Evolutionary conservation across 345 rosid species (phyloP).

Genomic region (Brassica juncea): DNA sequence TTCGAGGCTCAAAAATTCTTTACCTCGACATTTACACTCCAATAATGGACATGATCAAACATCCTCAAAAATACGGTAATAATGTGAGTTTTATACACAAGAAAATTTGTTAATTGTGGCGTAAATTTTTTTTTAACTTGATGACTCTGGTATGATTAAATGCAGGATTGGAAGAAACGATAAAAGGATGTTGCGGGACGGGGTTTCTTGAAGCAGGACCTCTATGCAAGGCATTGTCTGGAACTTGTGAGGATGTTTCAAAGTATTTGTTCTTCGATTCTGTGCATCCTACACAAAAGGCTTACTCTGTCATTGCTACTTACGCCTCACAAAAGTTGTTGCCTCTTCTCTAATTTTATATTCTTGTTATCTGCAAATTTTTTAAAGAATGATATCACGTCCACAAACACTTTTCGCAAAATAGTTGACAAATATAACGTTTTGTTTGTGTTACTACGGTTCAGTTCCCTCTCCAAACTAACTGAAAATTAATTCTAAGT

Average conservation of each 20-base stretch:
- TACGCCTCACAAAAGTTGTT: not conserved
- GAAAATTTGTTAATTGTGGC: not conserved
- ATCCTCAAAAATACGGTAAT: slow-evolving; percentile 22
- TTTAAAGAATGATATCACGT: not conserved
- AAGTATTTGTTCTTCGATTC: slow-evolving; percentile 42
- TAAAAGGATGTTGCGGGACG: slow-evolving; percentile 46
- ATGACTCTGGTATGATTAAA: not conserved
- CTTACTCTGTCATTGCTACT: slow-evolving; percentile 38
- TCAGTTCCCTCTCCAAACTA: not conserved
- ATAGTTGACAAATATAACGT: not conserved
- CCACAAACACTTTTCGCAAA: not conserved
- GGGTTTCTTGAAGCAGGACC: slow-evolving; percentile 41
- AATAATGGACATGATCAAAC: slow-evolving; percentile 34
- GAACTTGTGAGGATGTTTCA: slow-evolving; percentile 28
- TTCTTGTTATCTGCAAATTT: not conserved
- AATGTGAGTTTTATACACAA: not conserved
- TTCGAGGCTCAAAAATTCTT: slow-evolving; percentile 27
- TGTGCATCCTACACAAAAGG: slow-evolving; percentile 40
- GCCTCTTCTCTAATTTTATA: slow-evolving; percentile 16
- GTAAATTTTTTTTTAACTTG: not conserved
- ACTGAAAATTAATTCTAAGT: not conserved
- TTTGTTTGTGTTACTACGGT: not conserved
- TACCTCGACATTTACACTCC: slow-evolving; percentile 41
- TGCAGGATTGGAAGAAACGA: slow-evolving; percentile 36
- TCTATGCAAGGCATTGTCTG: slow-evolving; percentile 22